Base-by-base conservation (phyloP, 192 early-diverging fungal genomes). In the Podila horticola region DNA sequence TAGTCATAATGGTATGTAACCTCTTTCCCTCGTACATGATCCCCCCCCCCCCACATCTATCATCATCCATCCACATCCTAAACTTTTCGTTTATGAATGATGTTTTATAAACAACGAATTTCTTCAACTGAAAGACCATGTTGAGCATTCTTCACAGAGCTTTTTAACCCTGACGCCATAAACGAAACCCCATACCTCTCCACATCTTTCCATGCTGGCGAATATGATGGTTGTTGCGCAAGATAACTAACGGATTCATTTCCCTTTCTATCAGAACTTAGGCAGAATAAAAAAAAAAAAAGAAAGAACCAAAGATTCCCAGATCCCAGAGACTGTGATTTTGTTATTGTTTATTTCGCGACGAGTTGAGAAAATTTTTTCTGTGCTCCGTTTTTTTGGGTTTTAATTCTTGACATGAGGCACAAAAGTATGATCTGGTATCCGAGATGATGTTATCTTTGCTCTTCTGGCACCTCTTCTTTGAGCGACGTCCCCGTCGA, bases 91-190 rank as follows among this genome's bases (percentile, higher is more conserved):
- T 24, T 81, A 69, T 68, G 76, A 60, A 81, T 81, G 76, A 81
- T 81, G 76, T 73, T 72, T 63, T 73, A 69, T 49, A 73, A 81
- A 81, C 76, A 81, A 81, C 76, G 76, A 81, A 81, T 81, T 81
- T 81, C 76, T 81, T 81, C 76, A 81, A 12, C 76, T 81, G 76
- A 81, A 81, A 81, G 71, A 81, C 76, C 76, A 73, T 81, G 76
- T 81, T 63, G 76, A 81, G 51, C 57, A 79, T 69, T 79, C 71
- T 81, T 81, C 50, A 81, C 76, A 81, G 76, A 81, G 76, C 76
- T 81, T 81, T 81, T 81, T 81, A 81, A 81, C 76, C 70, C 76
- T 81, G 76, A 81, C 76, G 8, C 69, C 36, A 57, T 58, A 30
- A 29, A 38, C 64, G 45, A 22, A 51, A 34, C 15, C 36, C 41